Evolutionary conservation across 345 rosid genomes (phyloP).

Genomic region (Diplotaxis tenuifolia): DNA sequence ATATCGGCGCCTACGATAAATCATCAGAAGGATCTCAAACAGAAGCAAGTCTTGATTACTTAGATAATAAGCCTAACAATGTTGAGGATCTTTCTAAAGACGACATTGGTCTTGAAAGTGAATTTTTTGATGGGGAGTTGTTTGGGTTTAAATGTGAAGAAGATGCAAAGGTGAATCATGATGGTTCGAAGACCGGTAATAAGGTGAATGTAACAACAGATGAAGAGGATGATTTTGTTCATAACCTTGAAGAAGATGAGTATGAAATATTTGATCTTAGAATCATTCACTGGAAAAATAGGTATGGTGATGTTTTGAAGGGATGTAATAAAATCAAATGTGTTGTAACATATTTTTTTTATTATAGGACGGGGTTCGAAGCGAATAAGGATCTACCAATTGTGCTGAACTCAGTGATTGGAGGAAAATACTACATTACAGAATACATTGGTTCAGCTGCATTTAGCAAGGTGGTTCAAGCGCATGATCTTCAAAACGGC

Average conservation of each 20-base stretch:
- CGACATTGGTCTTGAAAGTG: conserved; percentile 22
- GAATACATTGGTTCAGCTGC: conserved; percentile 97
- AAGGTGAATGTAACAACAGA: conserved; percentile 30
- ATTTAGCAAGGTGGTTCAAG: conserved; percentile 91
- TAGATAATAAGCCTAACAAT: conserved; percentile 55
- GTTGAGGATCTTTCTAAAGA: conserved; percentile 28
- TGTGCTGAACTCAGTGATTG: conserved; percentile 63
- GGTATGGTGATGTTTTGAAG: conserved; percentile 38
- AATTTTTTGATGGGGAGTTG: background rate
- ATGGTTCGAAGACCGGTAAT: conserved; percentile 38
- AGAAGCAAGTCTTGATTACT: conserved; percentile 43
- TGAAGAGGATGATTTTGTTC: conserved; percentile 39
- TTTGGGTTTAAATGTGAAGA: conserved; percentile 17
- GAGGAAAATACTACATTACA: conserved; percentile 81
- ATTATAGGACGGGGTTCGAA: conserved; percentile 92
- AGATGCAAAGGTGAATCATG: conserved; percentile 27
- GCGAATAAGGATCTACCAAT: conserved; percentile 80
- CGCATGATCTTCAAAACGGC: conserved; percentile 74
- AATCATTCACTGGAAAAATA: conserved; percentile 87
- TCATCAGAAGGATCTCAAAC: conserved; percentile 45
- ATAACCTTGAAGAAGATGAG: conserved; percentile 67
- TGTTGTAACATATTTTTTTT: conserved; percentile 4
- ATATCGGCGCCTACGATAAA: conserved; percentile 34
- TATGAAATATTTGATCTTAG: conserved; percentile 78
- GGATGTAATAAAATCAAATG: background rate